Evolutionary conservation across 345 rosid genomes (phyloP).

Genomic region (Acer negundo): DNA sequence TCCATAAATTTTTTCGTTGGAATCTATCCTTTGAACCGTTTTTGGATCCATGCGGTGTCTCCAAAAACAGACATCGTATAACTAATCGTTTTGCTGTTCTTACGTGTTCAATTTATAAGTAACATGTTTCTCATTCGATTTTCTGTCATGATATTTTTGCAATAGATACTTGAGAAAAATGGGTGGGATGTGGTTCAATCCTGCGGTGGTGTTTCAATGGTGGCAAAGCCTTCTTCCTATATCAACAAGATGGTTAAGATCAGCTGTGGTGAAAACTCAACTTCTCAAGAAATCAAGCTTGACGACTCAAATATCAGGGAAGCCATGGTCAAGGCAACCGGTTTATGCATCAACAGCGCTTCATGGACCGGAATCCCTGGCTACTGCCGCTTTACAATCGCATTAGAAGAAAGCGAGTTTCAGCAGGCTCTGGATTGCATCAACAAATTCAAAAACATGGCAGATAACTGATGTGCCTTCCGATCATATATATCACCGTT

Average conservation of each 20-base stretch:
- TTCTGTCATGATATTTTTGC: background rate
- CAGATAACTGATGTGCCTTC: conserved; percentile 19
- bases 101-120: background rate
- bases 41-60: no score
- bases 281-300: conserved; percentile 47
- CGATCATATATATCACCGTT: background rate
- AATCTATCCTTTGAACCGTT: background rate
- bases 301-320: conserved; percentile 71
- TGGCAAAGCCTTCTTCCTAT: conserved; percentile 76
- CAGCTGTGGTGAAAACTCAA: conserved; percentile 10
- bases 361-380: conserved; percentile 88
- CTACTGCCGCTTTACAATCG: conserved; percentile 86
- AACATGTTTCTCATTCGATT: background rate
- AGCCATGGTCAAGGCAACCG: conserved; percentile 61
- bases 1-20: background rate
- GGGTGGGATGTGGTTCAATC: conserved; percentile 90
- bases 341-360: conserved; percentile 83
- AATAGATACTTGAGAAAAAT: conserved; percentile 63
- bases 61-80: no score
- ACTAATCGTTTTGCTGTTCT: background rate
- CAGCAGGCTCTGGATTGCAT: conserved; percentile 73
- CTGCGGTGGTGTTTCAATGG: conserved; percentile 75
- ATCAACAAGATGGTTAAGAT: conserved; percentile 58
- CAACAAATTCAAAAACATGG: conserved; percentile 46
- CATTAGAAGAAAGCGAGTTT: conserved; percentile 68